Base-by-base conservation (phyloP, 2,329 filamentous ascomycete species). In the Pseudocercospora cruenta region DNA sequence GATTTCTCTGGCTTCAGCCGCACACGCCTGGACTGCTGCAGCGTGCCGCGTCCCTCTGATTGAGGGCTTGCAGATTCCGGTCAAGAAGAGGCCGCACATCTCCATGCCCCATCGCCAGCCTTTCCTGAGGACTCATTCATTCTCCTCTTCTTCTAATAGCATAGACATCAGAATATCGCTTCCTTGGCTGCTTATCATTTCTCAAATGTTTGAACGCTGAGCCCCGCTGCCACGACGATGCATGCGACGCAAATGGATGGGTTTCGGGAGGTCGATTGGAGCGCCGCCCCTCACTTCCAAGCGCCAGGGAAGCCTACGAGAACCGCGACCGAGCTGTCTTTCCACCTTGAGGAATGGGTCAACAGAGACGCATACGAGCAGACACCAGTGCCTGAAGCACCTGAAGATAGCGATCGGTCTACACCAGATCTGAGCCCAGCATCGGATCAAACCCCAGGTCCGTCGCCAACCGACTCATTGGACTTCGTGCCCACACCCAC, bases 201-300 rank as follows among this genome's bases (percentile, higher is more conserved):
- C 16, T 24, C 31, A 19, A 24, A n/a, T 58, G 28, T 43, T 58
- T 16, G 26, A 16, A 24, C 4, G 26, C 61, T 61, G 49, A 66
- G 60, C 64, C 51, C 60, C 64, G 57, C 51, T 39, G 51, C 58
- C 65, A 43, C 58, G 53, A 58, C 54, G 36, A 67, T 64, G 58
- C 49, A 31, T 36, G 47, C 49, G 54, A 55, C 31, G 14, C 33
- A 53, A 47, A 60, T 60, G 53, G 60, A 16, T 7, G 31, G 24
- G 51, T 39, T 28, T 31, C 49, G 51, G 19, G 54, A 14, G 22
- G n/a, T 28, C 7, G 26, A 43, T 28, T 58, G 31, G 54, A 26
- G 10, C 24, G n/a, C 31, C 55, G 55, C n/a, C 28, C 14, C 26
- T 21, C 31, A 39, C 39, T n/a, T 22, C 28, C 10, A 36, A 51